These are phyloP conservation scores for Cynara cardunculus DNA, from an alignment of 129 eudicot species.

Conservation along the genomic window DNA sequence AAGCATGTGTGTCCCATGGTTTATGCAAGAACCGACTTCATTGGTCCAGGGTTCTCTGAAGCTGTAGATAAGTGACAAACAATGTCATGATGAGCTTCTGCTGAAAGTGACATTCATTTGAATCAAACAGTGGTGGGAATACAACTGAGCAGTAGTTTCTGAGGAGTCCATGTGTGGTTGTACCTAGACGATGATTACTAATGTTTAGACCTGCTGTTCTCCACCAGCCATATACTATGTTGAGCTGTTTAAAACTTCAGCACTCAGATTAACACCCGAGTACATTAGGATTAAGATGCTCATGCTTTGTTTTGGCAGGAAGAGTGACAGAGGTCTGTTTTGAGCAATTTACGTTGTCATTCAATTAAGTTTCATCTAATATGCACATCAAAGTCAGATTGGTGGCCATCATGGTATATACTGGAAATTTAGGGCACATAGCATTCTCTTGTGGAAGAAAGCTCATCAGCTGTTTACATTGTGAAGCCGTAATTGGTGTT, in stretches of 20 bases:
- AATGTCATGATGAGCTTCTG: neutral
- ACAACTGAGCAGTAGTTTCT: conserved; percentile 21
- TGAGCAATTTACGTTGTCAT: neutral
- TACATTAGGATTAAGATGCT: conserved; percentile 9
- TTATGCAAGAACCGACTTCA: conserved; percentile 4
- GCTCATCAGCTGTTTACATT: neutral
- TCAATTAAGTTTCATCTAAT: neutral
- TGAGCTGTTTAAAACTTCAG: neutral
- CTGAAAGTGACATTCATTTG: conserved; percentile 15
- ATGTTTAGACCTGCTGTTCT: conserved; percentile 8
- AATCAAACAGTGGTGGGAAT: neutral
- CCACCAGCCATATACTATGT: neutral
- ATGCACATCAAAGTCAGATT: neutral
- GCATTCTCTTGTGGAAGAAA: conserved; percentile 6
- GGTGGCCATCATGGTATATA: conserved; percentile 2
- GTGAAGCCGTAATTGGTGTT: conserved; percentile 7
- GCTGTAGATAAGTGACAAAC: conserved; percentile 8
- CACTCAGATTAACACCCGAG: conserved; percentile 7
- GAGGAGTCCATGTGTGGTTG: neutral
- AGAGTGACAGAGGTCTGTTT: conserved; percentile 17
- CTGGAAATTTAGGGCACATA: conserved; percentile 8
- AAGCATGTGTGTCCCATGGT: neutral
- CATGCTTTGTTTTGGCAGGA: conserved; percentile 9
- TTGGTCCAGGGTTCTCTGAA: neutral
- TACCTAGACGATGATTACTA: neutral